Evolutionary conservation across 192 early-diverging fungal species (phyloP), one percentile per base, ranked within the genome.

Genomic region (Backusella morwellensis): DNA sequence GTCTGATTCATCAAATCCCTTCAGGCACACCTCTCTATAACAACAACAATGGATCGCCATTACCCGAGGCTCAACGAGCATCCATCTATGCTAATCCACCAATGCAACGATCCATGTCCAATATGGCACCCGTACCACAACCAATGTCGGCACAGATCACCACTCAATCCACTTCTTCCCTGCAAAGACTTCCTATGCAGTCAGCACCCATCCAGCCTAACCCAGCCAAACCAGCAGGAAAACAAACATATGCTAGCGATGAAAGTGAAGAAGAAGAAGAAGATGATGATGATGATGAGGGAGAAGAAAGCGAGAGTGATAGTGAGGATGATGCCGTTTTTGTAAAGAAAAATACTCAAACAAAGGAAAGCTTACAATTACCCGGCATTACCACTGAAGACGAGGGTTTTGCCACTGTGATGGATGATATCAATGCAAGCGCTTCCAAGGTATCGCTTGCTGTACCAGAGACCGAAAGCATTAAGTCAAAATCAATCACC

Each of bases 231-330:
- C 32, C 32, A 32, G 7, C 42, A 19, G 70, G 70, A 26, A 40
- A 68, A 8, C 11, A 34, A 1, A 77, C 75, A 41, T 77, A 82
- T 63, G 74, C 80, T 21, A 82, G 80, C 35, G 80, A 78, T 26
- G 71, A 59, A 41, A 70, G 54, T 41, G 76, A 77, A 14, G 63
- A 74, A 41, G 80, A 76, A 32, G 72, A 82, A 6, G 72, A 76
- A 32, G 72, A 82, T 4, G 72, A 74, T 6, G 76, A 74, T 21
- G 76, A 75, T 19, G 73, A 76, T 4, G 80, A 77, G 23, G 72
- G 38, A 68, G 74, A 71, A 9, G 77, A 70, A 35, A 17, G 29
- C 34, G 74, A 67, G 40, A 73, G 52, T 78, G 74, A 75, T 26
- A 59, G 52, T n/a, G 74, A 80, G 7, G 70, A 73, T 59, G 79